Base-by-base conservation (phyloP, 208 protist genomes). In the Endotrypanum monterogeii region DNA sequence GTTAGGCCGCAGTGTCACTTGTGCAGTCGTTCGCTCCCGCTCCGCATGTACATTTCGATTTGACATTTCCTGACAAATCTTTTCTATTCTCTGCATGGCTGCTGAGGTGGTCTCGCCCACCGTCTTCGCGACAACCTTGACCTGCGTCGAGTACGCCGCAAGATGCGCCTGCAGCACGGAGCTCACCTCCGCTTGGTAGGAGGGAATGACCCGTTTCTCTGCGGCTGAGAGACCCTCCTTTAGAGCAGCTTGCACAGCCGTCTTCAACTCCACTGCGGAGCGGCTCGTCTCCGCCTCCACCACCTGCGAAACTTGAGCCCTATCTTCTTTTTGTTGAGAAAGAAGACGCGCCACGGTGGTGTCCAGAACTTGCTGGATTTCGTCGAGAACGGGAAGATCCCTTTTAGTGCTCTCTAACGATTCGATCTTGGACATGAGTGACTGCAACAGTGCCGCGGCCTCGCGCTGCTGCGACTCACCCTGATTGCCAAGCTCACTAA, bases 311-410 rank as follows among this genome's bases (percentile, higher is more conserved):
- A 67, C 66, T 18, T 60, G 63, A 52, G n/a, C 14, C 1, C 57
- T 56, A 16, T 73, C 54, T 2, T 80, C 69, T 48, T 46, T 62
- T 52, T 61, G 71, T 32, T 68, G 56, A 48, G 51, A 52, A 41
- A 54, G 16, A 16, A 76, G 20, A 9, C 71, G 76, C 48, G 61
- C 30, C 11, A 81, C 16, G 7, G 76, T 76, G 56, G 71, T 57
- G 66, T 79, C 74, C 14, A 79, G 61, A 51, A 80, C 55, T 55
- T 74, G 66, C 58, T 84, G 67, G 12, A 84, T 57, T 46, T 84
- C 80, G 28, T 58, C 66, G 37, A 80, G 39, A 32, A 37, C 56
- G 50, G 73, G 67, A 52, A 76, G 61, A 32, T 48, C 46, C 23
- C 69, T 61, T 25, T 56, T 71, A 50, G n/a, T 70, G 30, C 41